These are phyloP conservation scores for Diddensiella transvaalensis DNA, from an alignment of 805 yeast species.

Conservation along the genomic window DNA sequence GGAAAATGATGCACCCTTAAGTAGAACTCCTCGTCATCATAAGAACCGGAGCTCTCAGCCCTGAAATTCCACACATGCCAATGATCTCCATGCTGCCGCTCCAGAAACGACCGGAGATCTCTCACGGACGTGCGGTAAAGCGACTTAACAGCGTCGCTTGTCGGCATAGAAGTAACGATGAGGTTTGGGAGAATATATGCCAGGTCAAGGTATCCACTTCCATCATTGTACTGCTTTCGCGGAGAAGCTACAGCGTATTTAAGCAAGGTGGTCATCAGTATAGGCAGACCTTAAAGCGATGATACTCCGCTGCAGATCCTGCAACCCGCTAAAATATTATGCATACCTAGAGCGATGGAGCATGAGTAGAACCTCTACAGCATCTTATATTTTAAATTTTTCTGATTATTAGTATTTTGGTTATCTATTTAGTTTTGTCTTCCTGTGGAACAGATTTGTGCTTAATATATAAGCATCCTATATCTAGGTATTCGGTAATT, in stretches of 20 bases:
- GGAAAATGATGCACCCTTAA: slow-evolving; percentile 44
- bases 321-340: too few relatives aligned
- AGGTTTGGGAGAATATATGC: slow-evolving; percentile 62
- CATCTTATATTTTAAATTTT: not conserved
- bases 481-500: slow-evolving; percentile 75
- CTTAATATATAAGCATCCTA: slow-evolving; percentile 72
- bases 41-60: slow-evolving; percentile 46
- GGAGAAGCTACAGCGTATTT: slow-evolving; percentile 31
- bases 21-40: slow-evolving; percentile 38
- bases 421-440: slow-evolving; percentile 1
- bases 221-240: slow-evolving; percentile 27
- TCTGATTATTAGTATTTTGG: not conserved
- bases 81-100: slow-evolving; percentile 43
- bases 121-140: slow-evolving; percentile 51
- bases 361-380: too few relatives aligned
- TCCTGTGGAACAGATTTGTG: not conserved
- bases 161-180: slow-evolving; percentile 76
- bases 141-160: slow-evolving; percentile 40
- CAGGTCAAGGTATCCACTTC: slow-evolving; percentile 49
- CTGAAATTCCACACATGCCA: slow-evolving; percentile 79
- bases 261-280: slow-evolving; percentile 29
- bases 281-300: too few relatives aligned
- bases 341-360: too few relatives aligned
- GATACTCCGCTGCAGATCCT: too few relatives aligned
- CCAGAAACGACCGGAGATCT: slow-evolving; percentile 49